Percentiles rank a stretch among this genome's conserved stretches.
Conservation (phyloP, 805 yeast genomes). For the Starmerella davenportii region DNA sequence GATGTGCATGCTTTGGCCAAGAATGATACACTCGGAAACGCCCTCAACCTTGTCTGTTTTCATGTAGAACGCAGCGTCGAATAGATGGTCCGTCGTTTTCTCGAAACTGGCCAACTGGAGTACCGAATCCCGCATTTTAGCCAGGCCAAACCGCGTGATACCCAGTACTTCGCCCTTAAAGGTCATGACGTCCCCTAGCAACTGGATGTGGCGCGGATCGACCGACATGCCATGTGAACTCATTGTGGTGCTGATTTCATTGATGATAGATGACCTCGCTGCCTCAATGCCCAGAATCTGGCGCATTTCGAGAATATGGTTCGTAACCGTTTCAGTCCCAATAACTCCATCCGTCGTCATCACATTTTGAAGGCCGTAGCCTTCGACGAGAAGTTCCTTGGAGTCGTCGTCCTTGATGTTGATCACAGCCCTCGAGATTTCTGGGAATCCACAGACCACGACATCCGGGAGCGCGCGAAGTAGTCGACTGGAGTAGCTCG, state of each 20-base stretch:
- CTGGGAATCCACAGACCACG: conserved; percentile 83
- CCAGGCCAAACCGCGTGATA: conserved; percentile 91
- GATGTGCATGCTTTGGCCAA: conserved; percentile 93
- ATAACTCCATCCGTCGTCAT: conserved; percentile 96
- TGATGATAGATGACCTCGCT: conserved; percentile 79
- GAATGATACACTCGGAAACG: conserved; percentile 89
- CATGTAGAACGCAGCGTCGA: conserved; percentile 97
- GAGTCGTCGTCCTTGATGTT: conserved; percentile 74
- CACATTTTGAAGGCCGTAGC: conserved; percentile 87
- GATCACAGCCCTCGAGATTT: conserved; percentile 88
- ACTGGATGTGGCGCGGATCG: conserved; percentile 97
- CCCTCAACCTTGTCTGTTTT: conserved; percentile 92
- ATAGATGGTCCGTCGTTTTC: conserved; percentile 93
- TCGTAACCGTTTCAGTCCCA: conserved; percentile 72
- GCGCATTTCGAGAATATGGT: conserved; percentile 79
- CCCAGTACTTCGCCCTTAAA: conserved; percentile 97
- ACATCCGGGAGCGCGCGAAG: conserved; percentile 72
- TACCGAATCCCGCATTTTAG: conserved; percentile 97
- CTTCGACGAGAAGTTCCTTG: conserved; percentile 82
- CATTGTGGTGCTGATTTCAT: conserved; percentile 94
- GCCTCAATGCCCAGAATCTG: conserved; percentile 94
- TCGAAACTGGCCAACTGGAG: conserved; percentile 93
- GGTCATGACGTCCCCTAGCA: conserved; percentile 96
- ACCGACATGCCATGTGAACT: conserved; percentile 99
- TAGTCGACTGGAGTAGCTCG: conserved; percentile 28